A percentile compares a stretch with the other conserved stretches of the same genome.
Evolutionary conservation across 2,329 filamentous ascomycete genomes (phyloP).

Genomic region (Colletotrichum neosansevieriae): DNA sequence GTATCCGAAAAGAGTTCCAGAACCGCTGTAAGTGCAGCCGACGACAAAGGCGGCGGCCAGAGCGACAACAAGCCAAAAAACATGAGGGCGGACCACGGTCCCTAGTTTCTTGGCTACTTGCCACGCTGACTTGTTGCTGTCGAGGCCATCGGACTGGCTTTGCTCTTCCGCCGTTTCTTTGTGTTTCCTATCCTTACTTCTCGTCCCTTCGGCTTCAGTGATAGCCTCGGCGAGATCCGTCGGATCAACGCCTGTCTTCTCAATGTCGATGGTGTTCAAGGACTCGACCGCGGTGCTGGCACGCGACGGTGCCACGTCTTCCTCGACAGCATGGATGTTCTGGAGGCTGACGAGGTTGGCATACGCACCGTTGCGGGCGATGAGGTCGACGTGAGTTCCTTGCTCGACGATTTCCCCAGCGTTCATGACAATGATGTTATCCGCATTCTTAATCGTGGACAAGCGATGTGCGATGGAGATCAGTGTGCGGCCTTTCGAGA

Average conservation of each 20-base stretch:
- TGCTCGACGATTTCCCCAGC: constrained; percentile 71
- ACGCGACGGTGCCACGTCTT: constrained; percentile 47
- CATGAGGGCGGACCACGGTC: constrained; percentile 53
- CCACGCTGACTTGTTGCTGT: constrained; percentile 55
- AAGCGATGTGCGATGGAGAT: constrained; percentile 75
- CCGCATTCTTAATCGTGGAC: constrained; percentile 70
- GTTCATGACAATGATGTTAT: constrained; percentile 74
- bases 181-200: constrained; percentile 55
- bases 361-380: constrained; percentile 65
- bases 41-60: constrained; percentile 63
- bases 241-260: constrained; percentile 44
- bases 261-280: constrained; percentile 56
- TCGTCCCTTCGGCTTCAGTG: constrained; percentile 49
- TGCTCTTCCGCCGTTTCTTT: constrained; percentile 46
- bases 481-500: constrained; percentile 65
- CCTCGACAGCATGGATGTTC: constrained; percentile 49
- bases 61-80: constrained; percentile 55
- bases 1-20: constrained; percentile 64
- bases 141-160: constrained; percentile 51
- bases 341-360: constrained; percentile 62
- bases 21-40: constrained; percentile 64
- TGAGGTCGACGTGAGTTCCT: constrained; percentile 70
- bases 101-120: constrained; percentile 53
- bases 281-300: constrained; percentile 49
- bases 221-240: constrained; percentile 23